Base-by-base conservation (phyloP, 2,329 filamentous ascomycete genomes). In the Exophiala calicioides region DNA sequence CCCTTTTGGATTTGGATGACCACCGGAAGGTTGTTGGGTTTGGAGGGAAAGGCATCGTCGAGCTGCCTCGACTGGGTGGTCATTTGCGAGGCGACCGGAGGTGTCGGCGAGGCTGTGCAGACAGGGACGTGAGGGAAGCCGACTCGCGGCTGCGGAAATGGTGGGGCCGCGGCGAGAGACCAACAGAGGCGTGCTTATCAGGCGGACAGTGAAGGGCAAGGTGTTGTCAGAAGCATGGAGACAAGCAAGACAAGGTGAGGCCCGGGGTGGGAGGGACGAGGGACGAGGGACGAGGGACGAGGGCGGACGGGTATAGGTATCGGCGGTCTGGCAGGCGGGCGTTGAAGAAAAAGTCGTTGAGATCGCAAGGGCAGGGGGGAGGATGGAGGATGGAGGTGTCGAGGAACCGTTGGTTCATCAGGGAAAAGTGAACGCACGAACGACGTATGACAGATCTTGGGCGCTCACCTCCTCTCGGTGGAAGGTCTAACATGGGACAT, bases 31-130 rank as follows among this genome's bases (percentile, higher is more conserved):
- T 24, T n/a, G 42, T 55, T 52, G 7, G 48, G 37, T 37, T 44
- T 31, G 26, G 47, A 23, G 26, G 21, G 40, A 30, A 42, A 33
- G 40, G 30, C 48, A 43, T 52, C 33, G 15, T 55, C 52, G 48
- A 52, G 44, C 42, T 37, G 41, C 19, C 47, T 19, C 21, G 37
- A 41, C 47, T 49, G 32, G 32, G 52, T 29, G 52, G 44, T 52
- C 52, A 55, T 55, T 52, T 41, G 48, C 47, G 42, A 42, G n/a
- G 27, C n/a, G n/a, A n/a, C 7, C 21, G 12, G 30, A 43, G 23
- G 13, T 15, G 45, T 10, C n/a, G 31, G 26, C 23, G 3, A 35
- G 16, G n/a, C 7, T 15, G n/a, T 9, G 29, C 16, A 13, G 15
- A 34, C 13, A 29, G 16, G 23, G 9, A 41, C 13, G 29, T n/a